These are phyloP conservation scores for Acer campestre DNA, from an alignment of 345 rosid species.

Conservation along the genomic window DNA sequence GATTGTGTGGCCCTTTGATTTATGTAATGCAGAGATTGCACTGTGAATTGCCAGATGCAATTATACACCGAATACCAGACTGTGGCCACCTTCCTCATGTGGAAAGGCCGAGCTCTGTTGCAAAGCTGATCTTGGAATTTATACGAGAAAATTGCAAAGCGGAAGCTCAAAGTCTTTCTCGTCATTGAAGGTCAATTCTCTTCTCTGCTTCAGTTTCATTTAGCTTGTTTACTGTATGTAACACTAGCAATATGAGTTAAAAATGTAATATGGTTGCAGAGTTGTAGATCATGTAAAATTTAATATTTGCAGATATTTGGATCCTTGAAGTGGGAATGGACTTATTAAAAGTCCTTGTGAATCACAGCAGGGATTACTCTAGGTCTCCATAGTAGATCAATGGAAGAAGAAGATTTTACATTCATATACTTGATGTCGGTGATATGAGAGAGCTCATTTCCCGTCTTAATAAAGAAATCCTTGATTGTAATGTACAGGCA, in stretches of 20 bases:
- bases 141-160: slow-evolving; percentile 43
- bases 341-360: neutral
- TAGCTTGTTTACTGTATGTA: slow-evolving; percentile 12
- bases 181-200: slow-evolving; percentile 19
- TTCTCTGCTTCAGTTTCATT: slow-evolving; percentile 15
- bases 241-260: neutral
- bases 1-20: too few relatives aligned
- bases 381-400: neutral
- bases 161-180: slow-evolving; percentile 35
- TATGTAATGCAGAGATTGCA: slow-evolving; percentile 30
- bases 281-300: neutral
- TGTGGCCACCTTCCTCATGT: slow-evolving; percentile 94
- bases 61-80: slow-evolving; percentile 63
- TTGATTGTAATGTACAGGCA: too few relatives aligned
- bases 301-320: neutral
- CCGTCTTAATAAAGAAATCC: too few relatives aligned
- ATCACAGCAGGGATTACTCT: neutral
- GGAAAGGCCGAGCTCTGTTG: slow-evolving; percentile 62
- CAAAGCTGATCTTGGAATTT: slow-evolving; percentile 64
- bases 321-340: neutral
- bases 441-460: too few relatives aligned
- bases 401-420: neutral
- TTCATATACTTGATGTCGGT: neutral
- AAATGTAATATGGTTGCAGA: neutral
- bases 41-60: slow-evolving; percentile 65